Percentiles rank a stretch among this genome's conserved stretches.
phyloP scores from a whole-genome alignment of 371 early-diverging fungal genomes.

The Zychaea mexicana region DNA sequence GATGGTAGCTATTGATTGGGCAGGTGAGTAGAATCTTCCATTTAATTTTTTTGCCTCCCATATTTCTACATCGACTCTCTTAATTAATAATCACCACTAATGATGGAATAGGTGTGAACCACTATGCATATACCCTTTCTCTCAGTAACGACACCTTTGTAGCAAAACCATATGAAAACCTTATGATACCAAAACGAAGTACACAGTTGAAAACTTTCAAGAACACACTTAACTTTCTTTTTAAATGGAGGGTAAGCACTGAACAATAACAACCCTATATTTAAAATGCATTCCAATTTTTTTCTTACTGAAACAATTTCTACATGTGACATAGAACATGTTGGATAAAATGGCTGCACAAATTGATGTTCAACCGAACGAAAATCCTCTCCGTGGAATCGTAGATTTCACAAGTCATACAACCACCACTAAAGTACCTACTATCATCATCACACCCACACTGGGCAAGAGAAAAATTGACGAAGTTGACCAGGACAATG shows the following conservation, averaged over 20 bases:
- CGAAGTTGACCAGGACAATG: background rate
- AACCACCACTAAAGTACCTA: background rate
- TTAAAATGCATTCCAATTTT: background rate
- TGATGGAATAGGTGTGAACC: background rate
- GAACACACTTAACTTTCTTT: background rate
- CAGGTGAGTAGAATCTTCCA: background rate
- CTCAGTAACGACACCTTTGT: background rate
- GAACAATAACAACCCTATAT: background rate
- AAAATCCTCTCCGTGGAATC: background rate
- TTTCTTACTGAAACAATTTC: background rate
- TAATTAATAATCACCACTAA: too few species aligned
- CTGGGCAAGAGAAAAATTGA: background rate
- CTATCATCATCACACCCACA: background rate
- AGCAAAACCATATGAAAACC: background rate
- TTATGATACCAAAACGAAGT: background rate
- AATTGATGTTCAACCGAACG: background rate
- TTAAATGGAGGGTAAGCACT: background rate
- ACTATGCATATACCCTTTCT: background rate
- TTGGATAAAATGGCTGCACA: background rate
- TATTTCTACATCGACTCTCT: too few species aligned
- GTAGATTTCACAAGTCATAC: background rate
- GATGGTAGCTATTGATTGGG: background rate
- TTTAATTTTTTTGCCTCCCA: too few species aligned
- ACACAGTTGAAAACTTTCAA: background rate
- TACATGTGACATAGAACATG: background rate